Evolutionary conservation across 768 basidiomycete genomes (phyloP), one percentile per base, ranked within the genome.

Genomic region (Tephrocybe rancida): DNA sequence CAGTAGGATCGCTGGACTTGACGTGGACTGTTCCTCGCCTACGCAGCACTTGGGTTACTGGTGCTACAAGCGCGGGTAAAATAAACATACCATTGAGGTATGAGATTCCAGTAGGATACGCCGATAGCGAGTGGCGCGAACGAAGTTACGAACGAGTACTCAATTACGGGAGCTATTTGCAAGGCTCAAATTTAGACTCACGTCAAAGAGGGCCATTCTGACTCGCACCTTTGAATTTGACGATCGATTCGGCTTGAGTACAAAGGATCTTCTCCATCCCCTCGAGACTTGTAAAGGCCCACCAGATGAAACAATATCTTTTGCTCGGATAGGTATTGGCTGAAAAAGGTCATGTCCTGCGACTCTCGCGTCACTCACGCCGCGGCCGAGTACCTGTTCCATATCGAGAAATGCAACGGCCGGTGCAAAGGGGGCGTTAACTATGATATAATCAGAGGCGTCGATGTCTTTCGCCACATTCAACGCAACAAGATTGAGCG

Each of bases 131-230:
- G 34, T 30, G 43, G 14, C 18, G 43, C 48, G 5, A 14, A 9
- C 3, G 16, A 21, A 44, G 21, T 13, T n/a, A 41, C 25, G 44
- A 55, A 52, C 27, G 54, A 59, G 19, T 44, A 45, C 29, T 59
- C 58, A 9, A 59, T 42, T 18, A 59, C 54, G 5, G 58, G 58
- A 13, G 58, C 58, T 59, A 42, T n/a, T 48, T 25, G 18, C 14
- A 32, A 8, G n/a, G 21, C 3, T 47, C 29, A 6, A 32, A 14
- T 32, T 3, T 35, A 22, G 6, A 2, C 3, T 4, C 18, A 9
- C 21, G 3, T 26, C 24, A 10, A 24, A 25, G 26, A 26, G 6
- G 7, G 9, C 7, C 29, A 18, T 13, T 2, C 6, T 1, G 11
- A 0, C 34, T n/a, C 51, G n/a, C n/a, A 52, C 54, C 58, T 49